These are phyloP conservation scores for Salicornia ramosissima DNA, from an alignment of 148 eudicot species.

Conservation along the genomic window DNA sequence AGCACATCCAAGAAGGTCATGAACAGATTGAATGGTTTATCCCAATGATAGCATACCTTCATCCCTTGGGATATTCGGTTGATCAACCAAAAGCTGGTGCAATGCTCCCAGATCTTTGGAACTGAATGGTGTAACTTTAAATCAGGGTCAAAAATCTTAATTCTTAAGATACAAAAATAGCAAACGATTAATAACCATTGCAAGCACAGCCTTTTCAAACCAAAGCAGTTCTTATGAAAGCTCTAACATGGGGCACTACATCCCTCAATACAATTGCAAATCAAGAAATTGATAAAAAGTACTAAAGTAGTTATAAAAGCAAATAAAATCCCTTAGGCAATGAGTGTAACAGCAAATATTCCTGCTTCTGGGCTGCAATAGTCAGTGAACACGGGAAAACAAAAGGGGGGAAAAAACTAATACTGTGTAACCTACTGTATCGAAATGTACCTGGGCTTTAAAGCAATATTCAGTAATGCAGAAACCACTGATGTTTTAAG, in stretches of 20 bases:
- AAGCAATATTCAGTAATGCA: slow-evolving; percentile 43
- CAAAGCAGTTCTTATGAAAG: neutral
- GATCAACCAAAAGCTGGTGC: slow-evolving; percentile 73
- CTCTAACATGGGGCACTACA: no score
- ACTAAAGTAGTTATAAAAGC: neutral
- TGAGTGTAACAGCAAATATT: neutral
- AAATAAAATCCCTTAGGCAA: neutral
- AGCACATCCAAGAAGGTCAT: neutral
- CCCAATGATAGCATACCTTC: slow-evolving; percentile 46
- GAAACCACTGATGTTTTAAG: slow-evolving; percentile 63
- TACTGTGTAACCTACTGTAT: neutral
- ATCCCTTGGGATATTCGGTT: slow-evolving; percentile 72
- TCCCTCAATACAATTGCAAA: no score
- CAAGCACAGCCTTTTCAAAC: neutral
- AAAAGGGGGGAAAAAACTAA: neutral
- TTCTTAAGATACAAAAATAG: neutral
- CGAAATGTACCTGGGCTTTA: slow-evolving; percentile 42
- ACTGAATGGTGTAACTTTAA: slow-evolving; percentile 29
- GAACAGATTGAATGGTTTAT: neutral
- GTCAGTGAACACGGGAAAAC: neutral
- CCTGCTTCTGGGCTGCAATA: neutral
- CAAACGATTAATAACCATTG: neutral
- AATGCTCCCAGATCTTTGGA: slow-evolving; percentile 58
- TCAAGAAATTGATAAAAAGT: neutral
- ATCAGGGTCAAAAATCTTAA: neutral